Evolutionary conservation across 257 asterid species (phyloP), one percentile per base, ranked within the genome.

Genomic region (Solanum tacnaense): DNA sequence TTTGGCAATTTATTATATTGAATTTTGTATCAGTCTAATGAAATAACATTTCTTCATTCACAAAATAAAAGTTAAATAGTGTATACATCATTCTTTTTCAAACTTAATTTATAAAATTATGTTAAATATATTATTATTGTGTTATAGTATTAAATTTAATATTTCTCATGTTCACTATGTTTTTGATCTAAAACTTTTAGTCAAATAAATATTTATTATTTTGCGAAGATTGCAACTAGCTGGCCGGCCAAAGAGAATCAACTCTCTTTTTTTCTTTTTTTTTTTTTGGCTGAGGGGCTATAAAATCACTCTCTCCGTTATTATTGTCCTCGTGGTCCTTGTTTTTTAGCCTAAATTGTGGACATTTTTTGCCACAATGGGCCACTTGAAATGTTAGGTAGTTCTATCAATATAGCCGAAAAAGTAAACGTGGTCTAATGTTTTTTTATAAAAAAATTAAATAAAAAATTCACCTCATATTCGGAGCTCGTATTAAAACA

Each of bases 401-500:
- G 41, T 16, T 32, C 79, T 16, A 16, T 13, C 27, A 9, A 18
- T 32, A 71, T 7, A 16, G 4, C 15, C 12, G 13, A n/a, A 23
- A 11, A 9, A 5, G 9, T 16, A 71, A 72, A 72, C 44, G 27
- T 72, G 16, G 25, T 8, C 41, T 29, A 68, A 32, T 73, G 16
- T 52, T 44, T 52, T 49, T 13, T 49, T 10, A 2, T 10, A 41
- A 41, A 0, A 15, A 15, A 49, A 49, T 44, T 11, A 46, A 49
- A 15, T 2, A 52, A 52, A 52, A 5, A 16, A 16, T 2, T 44
- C 52, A 44, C 9, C 1, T 16, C 3, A 1, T 52, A 16, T 49
- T 49, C 1, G 3, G 0, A 15, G 9, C 1, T 52, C 20, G 3
- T 16, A 16, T 52, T 16, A 0, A 52, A 52, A 1, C 1, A 0